Evolutionary conservation across 2,329 filamentous ascomycete species (phyloP).

Genomic region (Colletotrichum truncatum): DNA sequence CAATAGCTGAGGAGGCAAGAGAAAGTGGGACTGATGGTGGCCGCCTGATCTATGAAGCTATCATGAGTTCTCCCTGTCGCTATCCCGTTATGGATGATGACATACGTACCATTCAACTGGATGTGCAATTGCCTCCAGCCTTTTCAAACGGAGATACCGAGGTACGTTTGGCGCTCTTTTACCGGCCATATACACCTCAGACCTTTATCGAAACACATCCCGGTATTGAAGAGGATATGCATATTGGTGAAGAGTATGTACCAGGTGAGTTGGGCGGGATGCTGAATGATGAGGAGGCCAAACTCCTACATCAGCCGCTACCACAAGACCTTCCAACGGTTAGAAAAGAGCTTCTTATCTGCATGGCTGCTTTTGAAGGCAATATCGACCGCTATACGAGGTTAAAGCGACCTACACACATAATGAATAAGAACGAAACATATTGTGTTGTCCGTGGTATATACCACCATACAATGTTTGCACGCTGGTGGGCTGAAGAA

Average conservation of each 20-base stretch:
- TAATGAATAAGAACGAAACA: slow-evolving; percentile 34
- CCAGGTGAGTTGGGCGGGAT: not conserved
- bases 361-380: slow-evolving; percentile 47
- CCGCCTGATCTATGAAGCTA: slow-evolving; percentile 41
- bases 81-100: slow-evolving; percentile 49
- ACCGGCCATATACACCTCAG: not conserved
- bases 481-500: slow-evolving; percentile 38
- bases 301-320: slow-evolving; percentile 42
- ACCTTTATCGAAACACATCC: not conserved
- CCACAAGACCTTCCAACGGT: slow-evolving; percentile 44
- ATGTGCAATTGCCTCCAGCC: slow-evolving; percentile 13
- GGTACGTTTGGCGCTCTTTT: slow-evolving; percentile 31
- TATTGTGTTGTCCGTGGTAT: slow-evolving; percentile 43
- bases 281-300: slow-evolving; percentile 32
- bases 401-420: slow-evolving; percentile 38
- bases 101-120: slow-evolving; percentile 32
- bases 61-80: slow-evolving; percentile 39
- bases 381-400: slow-evolving; percentile 49
- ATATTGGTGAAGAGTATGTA: not conserved
- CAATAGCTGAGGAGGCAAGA: slow-evolving; percentile 47
- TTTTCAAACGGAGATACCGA: slow-evolving; percentile 46
- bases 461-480: slow-evolving; percentile 46
- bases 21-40: slow-evolving; percentile 34
- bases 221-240: slow-evolving; percentile 1
- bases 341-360: slow-evolving; percentile 47